Base-by-base conservation (phyloP, 2,329 filamentous ascomycete genomes). In the Fusarium robinianum region DNA sequence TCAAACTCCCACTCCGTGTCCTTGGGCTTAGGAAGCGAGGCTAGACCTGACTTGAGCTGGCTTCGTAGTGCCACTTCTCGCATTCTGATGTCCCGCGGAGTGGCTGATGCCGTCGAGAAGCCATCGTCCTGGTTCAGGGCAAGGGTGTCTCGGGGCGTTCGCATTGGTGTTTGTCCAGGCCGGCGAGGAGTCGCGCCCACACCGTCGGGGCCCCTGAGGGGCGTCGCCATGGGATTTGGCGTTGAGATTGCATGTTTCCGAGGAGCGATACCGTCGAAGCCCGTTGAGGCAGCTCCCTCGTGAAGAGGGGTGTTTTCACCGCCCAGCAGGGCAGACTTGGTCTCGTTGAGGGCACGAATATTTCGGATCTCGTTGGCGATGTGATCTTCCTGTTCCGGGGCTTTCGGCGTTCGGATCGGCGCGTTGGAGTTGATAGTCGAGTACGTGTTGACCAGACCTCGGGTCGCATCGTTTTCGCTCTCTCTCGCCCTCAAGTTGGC, bases 361-460 rank as follows among this genome's bases (percentile, higher is more conserved):
- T 99, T 97, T 46, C 85, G 84, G 51, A 97, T 92, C 69, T 99
- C 94, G 66, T 97, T 99, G 55, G 92, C 90, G 46, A 99, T 94
- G 55, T 90, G 86, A 62, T 99, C 94, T 65, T 99, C 91, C 65
- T 96, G 89, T 33, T 90, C 87, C 0, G 94, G 88, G 4, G 91
- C 94, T 67, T 85, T 84, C 4, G 94, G 94, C 5, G 94, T 99
- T 51, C 94, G 84, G 51, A 99, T 95, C 0, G 94, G 94, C 9
- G 90, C 91, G 46, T 79, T 84, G 40, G 82, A 85, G 63, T 94
- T 87, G 38, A 96, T 81, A 25, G 81, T 84, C 11, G 87, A 83
- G 67, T 99, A 99, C 58, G 90, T 88, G 55, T 89, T 90, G 45
- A 97, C 80, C 31, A 99, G 76, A 5, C 91, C 90, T 55, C 87